Evolutionary conservation across 2,329 filamentous ascomycete species (phyloP).

Genomic region (Aureobasidium zeae): DNA sequence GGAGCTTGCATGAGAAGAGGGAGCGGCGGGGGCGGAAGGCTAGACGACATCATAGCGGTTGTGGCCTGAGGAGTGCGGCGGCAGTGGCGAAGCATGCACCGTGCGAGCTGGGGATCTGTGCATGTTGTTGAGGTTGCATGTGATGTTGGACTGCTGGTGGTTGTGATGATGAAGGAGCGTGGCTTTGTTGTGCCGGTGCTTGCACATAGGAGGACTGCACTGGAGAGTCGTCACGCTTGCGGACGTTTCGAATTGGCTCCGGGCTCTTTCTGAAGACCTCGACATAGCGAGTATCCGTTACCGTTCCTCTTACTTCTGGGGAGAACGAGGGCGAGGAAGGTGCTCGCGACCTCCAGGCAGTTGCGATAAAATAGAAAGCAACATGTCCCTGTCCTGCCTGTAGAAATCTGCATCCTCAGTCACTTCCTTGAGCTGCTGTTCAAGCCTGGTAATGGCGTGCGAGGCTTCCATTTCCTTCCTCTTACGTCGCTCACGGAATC

Average conservation of each 20-base stretch:
- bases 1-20: slow-evolving; percentile 26
- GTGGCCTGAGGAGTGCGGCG: slow-evolving; percentile 2
- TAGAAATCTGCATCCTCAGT: slow-evolving; percentile 64
- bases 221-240: slow-evolving; percentile 11
- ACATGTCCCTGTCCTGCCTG: slow-evolving; percentile 59
- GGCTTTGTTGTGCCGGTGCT: neutral
- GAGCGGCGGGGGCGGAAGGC: slow-evolving; percentile 6
- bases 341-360: slow-evolving; percentile 45
- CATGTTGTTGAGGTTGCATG: neutral
- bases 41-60: neutral
- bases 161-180: neutral
- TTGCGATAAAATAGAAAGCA: slow-evolving; percentile 56
- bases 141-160: slow-evolving; percentile 1
- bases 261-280: slow-evolving; percentile 5
- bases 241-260: slow-evolving; percentile 15
- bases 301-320: slow-evolving; percentile 26
- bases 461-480: slow-evolving; percentile 68
- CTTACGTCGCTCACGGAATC: slow-evolving; percentile 73
- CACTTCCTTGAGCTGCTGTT: slow-evolving; percentile 59
- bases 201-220: slow-evolving; percentile 4
- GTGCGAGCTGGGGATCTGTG: neutral
- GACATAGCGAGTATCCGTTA: neutral
- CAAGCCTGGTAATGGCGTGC: slow-evolving; percentile 58
- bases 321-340: slow-evolving; percentile 37
- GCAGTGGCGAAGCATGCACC: slow-evolving; percentile 2